A percentile compares a stretch with the other conserved stretches of the same genome.
phyloP scores from a whole-genome alignment of 202 grass and related monocot genomes.

The Eragrostis tef region DNA sequence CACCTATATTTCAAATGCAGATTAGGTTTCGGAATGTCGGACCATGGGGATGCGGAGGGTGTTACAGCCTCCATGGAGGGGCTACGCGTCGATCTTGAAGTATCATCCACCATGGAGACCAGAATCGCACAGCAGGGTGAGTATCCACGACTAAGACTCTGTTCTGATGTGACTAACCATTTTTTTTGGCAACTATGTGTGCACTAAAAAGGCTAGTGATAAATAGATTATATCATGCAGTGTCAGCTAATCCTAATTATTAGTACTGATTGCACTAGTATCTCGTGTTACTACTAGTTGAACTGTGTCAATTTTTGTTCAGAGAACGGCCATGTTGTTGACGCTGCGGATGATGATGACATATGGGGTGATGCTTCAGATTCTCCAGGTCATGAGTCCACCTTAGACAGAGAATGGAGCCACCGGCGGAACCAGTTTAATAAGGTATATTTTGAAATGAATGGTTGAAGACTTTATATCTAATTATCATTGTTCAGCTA shows the following conservation, averaged over 20 bases:
- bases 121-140: conserved; percentile 2
- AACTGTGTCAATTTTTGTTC: conserved; percentile 9
- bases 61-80: conserved; percentile 3
- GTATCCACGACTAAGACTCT: background rate
- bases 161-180: background rate
- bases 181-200: background rate
- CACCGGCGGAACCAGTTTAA: conserved; percentile 66
- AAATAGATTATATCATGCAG: background rate
- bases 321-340: conserved; percentile 25
- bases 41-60: background rate
- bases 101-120: background rate
- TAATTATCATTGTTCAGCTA: background rate
- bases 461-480: background rate
- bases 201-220: background rate
- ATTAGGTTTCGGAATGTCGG: conserved; percentile 21
- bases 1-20: background rate
- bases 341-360: conserved; percentile 2
- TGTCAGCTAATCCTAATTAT: background rate
- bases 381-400: conserved; percentile 26
- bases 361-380: conserved; percentile 61
- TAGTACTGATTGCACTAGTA: background rate
- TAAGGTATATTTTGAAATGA: conserved; percentile 55
- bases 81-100: conserved; percentile 9
- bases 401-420: conserved; percentile 66
- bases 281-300: conserved; percentile 18